Conservation (phyloP, 208 protist genomes). For the Trichomonas tenax region DNA sequence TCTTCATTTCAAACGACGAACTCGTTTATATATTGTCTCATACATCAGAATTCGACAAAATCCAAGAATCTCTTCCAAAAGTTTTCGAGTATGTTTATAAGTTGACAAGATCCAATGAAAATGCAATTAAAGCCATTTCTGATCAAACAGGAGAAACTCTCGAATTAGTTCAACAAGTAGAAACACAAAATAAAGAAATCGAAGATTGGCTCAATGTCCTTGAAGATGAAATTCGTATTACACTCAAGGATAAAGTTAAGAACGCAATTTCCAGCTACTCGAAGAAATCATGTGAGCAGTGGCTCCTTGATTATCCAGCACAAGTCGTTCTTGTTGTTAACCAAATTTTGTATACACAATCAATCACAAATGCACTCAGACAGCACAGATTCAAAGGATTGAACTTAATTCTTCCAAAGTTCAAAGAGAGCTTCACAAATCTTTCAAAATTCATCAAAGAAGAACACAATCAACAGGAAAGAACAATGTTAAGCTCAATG, state of each 20-base stretch:
- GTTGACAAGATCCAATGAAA: slow-evolving; percentile 37
- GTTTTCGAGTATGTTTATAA: not conserved
- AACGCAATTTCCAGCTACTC: slow-evolving; percentile 24
- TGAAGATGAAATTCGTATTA: slow-evolving; percentile 45
- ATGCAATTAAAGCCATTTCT: slow-evolving; percentile 72
- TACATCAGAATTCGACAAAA: not conserved
- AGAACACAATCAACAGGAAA: not conserved
- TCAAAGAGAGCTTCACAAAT: slow-evolving; percentile 39
- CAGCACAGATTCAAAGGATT: not conserved
- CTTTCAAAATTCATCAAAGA: slow-evolving; percentile 68
- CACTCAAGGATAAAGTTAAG: slow-evolving; percentile 1
- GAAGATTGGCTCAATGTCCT: slow-evolving; percentile 88
- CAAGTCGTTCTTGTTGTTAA: slow-evolving; percentile 71
- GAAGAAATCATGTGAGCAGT: slow-evolving; percentile 55
- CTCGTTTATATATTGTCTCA: slow-evolving; percentile 68
- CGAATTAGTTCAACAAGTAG: slow-evolving; percentile 65
- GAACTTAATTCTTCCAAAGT: not conserved
- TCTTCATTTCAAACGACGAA: slow-evolving; percentile 69
- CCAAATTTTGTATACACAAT: slow-evolving; percentile 71
- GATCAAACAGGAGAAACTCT: slow-evolving; percentile 79
- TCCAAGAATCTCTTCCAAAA: not conserved
- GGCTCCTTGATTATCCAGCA: slow-evolving; percentile 71
- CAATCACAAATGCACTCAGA: slow-evolving; percentile 64
- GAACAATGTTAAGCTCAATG: not conserved
- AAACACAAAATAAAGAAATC: slow-evolving; percentile 68